Evolutionary conservation across 164 flowering plant genomes (phyloP).

Genomic region (Stephania cephalantha): DNA sequence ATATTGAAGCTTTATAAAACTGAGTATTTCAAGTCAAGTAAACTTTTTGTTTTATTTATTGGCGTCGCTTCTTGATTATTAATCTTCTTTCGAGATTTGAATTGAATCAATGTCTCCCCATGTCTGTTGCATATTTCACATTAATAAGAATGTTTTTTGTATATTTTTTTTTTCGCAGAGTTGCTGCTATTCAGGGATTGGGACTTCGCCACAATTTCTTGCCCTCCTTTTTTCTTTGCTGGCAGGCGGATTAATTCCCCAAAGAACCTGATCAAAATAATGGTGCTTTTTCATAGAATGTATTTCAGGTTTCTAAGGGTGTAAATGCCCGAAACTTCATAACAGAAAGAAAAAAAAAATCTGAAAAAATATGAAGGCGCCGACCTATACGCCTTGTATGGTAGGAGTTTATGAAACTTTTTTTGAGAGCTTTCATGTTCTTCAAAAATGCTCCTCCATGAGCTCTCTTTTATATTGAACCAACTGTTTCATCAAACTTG

Average conservation of each 20-base stretch:
- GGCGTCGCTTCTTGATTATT: neutral
- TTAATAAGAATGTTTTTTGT: neutral
- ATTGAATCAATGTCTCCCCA: neutral
- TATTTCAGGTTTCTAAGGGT: slow-evolving; percentile 7
- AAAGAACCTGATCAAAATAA: slow-evolving; percentile 19
- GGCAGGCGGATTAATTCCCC: slow-evolving; percentile 15
- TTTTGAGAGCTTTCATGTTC: neutral
- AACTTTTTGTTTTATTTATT: neutral
- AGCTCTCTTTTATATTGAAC: neutral
- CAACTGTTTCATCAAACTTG: neutral
- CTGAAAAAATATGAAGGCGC: neutral
- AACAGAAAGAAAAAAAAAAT: neutral
- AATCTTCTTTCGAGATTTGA: neutral
- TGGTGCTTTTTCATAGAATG: slow-evolving; percentile 14
- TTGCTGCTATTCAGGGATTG: slow-evolving; percentile 17
- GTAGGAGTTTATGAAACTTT: neutral
- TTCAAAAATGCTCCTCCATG: neutral
- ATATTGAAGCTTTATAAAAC: no score
- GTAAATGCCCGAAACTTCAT: neutral
- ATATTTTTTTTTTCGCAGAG: slow-evolving; percentile 18
- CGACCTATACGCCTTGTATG: neutral
- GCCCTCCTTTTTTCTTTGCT: slow-evolving; percentile 16
- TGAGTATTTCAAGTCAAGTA: no score
- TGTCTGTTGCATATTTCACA: neutral
- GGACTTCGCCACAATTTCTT: slow-evolving; percentile 21